Evolutionary conservation across 257 asterid species (phyloP).

Genomic region (Perilla frutescens): DNA sequence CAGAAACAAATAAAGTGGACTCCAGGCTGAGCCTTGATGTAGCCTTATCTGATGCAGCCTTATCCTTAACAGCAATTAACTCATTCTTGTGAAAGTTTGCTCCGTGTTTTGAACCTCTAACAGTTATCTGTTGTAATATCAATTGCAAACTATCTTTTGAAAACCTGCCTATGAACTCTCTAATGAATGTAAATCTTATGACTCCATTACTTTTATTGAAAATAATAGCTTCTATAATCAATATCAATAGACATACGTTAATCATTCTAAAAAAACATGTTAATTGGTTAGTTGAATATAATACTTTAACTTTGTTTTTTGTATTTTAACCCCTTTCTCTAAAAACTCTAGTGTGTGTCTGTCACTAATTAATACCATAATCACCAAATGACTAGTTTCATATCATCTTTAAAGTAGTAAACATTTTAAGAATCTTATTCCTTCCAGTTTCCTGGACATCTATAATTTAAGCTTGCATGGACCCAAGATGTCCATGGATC

Average conservation of each 20-base stretch:
- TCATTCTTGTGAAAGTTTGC: background rate
- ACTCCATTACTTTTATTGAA: slow-evolving; percentile 7
- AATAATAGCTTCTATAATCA: background rate
- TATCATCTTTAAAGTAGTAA: background rate
- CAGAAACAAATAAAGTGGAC: background rate
- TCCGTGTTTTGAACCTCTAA: background rate
- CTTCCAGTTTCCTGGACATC: slow-evolving; percentile 2
- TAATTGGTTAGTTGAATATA: background rate
- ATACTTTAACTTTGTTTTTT: background rate
- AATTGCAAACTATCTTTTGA: background rate
- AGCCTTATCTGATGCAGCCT: slow-evolving; percentile 16
- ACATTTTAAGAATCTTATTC: background rate
- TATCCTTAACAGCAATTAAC: background rate
- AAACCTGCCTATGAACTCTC: background rate
- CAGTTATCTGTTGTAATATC: background rate
- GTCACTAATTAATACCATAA: slow-evolving; percentile 1
- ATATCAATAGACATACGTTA: background rate
- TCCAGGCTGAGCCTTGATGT: background rate
- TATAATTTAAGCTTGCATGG: slow-evolving; percentile 10
- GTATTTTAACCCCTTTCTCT: background rate
- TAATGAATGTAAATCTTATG: background rate
- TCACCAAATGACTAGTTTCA: background rate
- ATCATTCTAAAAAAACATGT: background rate
- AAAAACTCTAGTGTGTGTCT: background rate
- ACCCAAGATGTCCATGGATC: slow-evolving; percentile 33